These are phyloP conservation scores for Pleurotus sapidus DNA, from an alignment of 768 basidiomycete genomes.

Conservation along the genomic window DNA sequence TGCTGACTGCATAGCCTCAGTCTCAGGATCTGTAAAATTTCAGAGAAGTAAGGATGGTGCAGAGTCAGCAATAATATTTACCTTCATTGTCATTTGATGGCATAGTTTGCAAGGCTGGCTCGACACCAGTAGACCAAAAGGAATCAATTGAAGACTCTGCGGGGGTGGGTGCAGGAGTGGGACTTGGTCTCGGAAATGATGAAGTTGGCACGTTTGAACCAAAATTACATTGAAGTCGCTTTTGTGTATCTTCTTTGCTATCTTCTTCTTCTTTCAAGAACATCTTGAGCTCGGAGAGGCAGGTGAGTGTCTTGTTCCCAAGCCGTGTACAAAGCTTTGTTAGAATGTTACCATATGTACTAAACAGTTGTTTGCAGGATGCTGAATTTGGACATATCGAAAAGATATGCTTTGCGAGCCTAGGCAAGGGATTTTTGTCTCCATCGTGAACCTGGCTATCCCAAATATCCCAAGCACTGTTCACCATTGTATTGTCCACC, in stretches of 20 bases:
- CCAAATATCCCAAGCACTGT: not conserved
- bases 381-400: conserved; percentile 26
- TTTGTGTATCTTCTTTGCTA: not conserved
- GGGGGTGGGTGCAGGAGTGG: not conserved
- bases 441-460: not conserved
- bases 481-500: not conserved
- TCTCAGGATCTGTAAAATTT: too few relatives aligned
- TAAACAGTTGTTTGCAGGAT: conserved; percentile 26
- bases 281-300: conserved; percentile 25
- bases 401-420: conserved; percentile 17
- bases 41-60: too few relatives aligned
- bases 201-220: not conserved
- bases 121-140: not conserved
- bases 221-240: conserved; percentile 1
- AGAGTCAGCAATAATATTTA: too few relatives aligned
- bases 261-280: conserved; percentile 22
- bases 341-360: conserved; percentile 24
- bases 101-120: too few relatives aligned
- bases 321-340: conserved; percentile 21
- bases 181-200: not conserved
- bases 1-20: too few relatives aligned
- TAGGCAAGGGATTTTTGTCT: conserved; percentile 10
- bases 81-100: too few relatives aligned
- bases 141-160: not conserved
- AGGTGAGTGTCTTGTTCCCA: conserved; percentile 13